Conservation (phyloP, 2,329 filamentous ascomycete genomes). For the Canariomyces notabilis region DNA sequence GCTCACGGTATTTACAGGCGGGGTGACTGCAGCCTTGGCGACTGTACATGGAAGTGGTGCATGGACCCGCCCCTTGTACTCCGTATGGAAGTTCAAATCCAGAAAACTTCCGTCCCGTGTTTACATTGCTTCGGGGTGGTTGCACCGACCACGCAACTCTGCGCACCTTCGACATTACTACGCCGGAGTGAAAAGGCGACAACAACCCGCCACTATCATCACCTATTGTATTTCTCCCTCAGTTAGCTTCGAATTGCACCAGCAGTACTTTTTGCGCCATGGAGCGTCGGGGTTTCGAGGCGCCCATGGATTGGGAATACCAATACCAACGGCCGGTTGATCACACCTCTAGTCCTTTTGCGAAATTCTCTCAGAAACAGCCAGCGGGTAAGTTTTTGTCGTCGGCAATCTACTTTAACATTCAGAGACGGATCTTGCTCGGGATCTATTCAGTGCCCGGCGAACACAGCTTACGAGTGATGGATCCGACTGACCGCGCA, state of each 20-base stretch:
- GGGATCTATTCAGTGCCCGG: background rate
- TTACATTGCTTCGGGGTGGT: constrained; percentile 27
- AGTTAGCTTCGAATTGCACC: background rate
- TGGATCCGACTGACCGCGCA: constrained; percentile 8
- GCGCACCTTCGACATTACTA: background rate
- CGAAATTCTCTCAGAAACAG: constrained; percentile 43
- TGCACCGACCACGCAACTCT: constrained; percentile 27
- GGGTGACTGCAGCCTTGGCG: too few relatives aligned
- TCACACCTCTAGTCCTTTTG: constrained; percentile 54
- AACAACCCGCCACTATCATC: background rate
- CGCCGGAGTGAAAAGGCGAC: background rate
- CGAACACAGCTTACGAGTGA: background rate
- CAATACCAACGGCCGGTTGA: constrained; percentile 54
- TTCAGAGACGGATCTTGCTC: too few relatives aligned
- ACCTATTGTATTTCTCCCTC: background rate
- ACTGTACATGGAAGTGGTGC: too few relatives aligned
- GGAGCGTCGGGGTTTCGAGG: constrained; percentile 53
- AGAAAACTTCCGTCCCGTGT: constrained; percentile 20
- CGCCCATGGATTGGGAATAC: constrained; percentile 65
- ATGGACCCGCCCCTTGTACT: too few relatives aligned
- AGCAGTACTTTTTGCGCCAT: constrained; percentile 30
- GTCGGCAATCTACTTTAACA: too few relatives aligned
- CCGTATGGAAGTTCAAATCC: too few relatives aligned
- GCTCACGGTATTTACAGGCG: too few relatives aligned
- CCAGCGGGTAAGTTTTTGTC: constrained; percentile 37